A percentile compares a stretch with the other conserved stretches of the same genome.
These are phyloP conservation scores for Penicillium waksmanii DNA, from an alignment of 495 filamentous ascomycete genomes.

Conservation along the genomic window DNA sequence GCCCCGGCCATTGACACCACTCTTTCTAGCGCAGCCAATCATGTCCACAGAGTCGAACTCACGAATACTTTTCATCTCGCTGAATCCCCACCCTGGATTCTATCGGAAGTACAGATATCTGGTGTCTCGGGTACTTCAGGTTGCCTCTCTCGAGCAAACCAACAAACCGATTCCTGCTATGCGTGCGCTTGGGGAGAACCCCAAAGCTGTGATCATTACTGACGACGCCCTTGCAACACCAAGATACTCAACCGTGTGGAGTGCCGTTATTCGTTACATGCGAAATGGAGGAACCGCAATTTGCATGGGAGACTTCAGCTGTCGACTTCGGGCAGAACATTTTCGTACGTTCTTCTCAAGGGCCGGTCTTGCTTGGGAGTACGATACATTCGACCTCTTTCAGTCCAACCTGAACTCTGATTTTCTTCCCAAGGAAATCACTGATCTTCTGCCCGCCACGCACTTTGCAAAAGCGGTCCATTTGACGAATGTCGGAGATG, in stretches of 20 bases:
- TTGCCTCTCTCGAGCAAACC: background rate
- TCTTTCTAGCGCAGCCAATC: background rate
- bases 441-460: background rate
- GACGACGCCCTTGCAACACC: background rate
- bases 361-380: conserved; percentile 9
- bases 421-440: background rate
- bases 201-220: conserved; percentile 1
- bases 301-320: conserved; percentile 8
- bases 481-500: background rate
- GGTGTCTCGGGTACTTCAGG: background rate
- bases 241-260: background rate
- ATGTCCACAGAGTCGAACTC: background rate
- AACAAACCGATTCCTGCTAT: background rate
- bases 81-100: background rate
- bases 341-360: conserved; percentile 2
- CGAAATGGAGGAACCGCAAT: conserved; percentile 11
- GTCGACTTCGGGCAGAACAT: background rate
- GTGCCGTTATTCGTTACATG: background rate
- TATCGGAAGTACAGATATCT: background rate
- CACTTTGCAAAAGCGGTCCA: background rate
- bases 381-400: background rate
- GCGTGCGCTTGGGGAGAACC: background rate
- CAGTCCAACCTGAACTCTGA: background rate
- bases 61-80: background rate
- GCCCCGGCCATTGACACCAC: background rate